Conservation (phyloP, 768 basidiomycete species). For the Tricholoma flavovirens region DNA sequence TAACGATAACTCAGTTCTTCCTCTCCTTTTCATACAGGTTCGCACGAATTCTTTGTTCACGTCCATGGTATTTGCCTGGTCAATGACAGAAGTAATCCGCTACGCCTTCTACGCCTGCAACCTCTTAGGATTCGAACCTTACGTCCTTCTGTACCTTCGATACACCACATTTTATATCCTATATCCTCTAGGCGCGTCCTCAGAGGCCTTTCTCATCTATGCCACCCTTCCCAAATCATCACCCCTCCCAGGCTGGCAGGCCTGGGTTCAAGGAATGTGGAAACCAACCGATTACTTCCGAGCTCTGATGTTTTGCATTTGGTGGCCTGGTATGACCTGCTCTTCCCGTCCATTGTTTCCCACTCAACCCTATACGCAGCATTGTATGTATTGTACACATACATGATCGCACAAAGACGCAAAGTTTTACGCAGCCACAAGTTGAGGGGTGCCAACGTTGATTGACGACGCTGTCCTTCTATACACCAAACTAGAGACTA, state of each 20-base stretch:
- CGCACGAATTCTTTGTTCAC: slow-evolving; percentile 76
- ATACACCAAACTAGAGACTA: neutral
- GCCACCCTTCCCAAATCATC: slow-evolving; percentile 59
- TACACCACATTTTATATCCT: slow-evolving; percentile 92
- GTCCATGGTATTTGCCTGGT: slow-evolving; percentile 92
- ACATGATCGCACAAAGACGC: slow-evolving; percentile 50
- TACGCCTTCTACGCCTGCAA: slow-evolving; percentile 81
- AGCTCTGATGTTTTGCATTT: slow-evolving; percentile 60
- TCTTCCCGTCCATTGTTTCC: neutral
- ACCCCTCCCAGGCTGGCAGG: slow-evolving; percentile 36
- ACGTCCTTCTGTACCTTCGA: slow-evolving; percentile 60
- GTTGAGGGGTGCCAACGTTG: slow-evolving; percentile 7
- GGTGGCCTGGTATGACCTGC: slow-evolving; percentile 75
- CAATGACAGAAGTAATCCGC: slow-evolving; percentile 83
- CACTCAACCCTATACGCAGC: slow-evolving; percentile 27
- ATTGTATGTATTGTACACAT: slow-evolving; percentile 45
- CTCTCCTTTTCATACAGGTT: slow-evolving; percentile 34
- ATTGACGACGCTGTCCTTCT: no score
- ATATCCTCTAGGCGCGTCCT: slow-evolving; percentile 90
- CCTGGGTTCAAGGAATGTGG: slow-evolving; percentile 44
- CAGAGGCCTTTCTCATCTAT: slow-evolving; percentile 82
- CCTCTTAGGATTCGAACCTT: slow-evolving; percentile 50
- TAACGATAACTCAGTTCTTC: neutral
- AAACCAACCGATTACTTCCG: slow-evolving; percentile 51
- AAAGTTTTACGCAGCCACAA: slow-evolving; percentile 30